phyloP scores from a whole-genome alignment of 805 yeast species.

The Scheffersomyces stipitis region DNA sequence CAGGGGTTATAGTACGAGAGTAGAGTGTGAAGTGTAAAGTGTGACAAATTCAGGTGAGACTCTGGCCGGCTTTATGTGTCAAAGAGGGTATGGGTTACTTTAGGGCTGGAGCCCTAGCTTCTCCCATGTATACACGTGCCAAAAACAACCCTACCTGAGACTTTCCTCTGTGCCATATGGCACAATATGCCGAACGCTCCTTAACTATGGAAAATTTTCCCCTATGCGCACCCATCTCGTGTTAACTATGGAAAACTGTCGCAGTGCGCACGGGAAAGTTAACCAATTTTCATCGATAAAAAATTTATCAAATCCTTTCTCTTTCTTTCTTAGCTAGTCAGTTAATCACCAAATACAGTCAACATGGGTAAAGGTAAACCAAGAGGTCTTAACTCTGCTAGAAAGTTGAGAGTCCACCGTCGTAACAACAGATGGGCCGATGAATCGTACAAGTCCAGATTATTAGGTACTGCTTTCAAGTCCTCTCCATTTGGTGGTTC shows the following conservation, averaged over 20 bases:
- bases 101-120: too few relatives aligned
- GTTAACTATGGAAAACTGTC: too few relatives aligned
- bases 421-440: conserved; percentile 99
- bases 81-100: too few relatives aligned
- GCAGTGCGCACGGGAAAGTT: too few relatives aligned
- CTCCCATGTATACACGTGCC: too few relatives aligned
- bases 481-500: conserved; percentile 99
- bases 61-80: too few relatives aligned
- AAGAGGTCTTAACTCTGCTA: conserved; percentile 99
- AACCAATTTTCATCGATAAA: neutral
- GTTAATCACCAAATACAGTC: conserved; percentile 15
- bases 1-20: too few relatives aligned
- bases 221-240: neutral
- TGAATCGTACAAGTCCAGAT: conserved; percentile 95
- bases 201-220: neutral
- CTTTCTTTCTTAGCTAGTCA: neutral
- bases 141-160: too few relatives aligned
- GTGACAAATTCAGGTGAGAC: too few relatives aligned
- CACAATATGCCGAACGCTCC: too few relatives aligned
- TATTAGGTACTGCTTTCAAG: conserved; percentile 99
- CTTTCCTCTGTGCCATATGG: too few relatives aligned
- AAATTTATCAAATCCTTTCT: conserved; percentile 7
- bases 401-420: conserved; percentile 99
- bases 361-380: conserved; percentile 99
- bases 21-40: too few relatives aligned